Evolutionary conservation across 139 green algal species (phyloP).

Genomic region (Tetratostichococcus sp.): DNA sequence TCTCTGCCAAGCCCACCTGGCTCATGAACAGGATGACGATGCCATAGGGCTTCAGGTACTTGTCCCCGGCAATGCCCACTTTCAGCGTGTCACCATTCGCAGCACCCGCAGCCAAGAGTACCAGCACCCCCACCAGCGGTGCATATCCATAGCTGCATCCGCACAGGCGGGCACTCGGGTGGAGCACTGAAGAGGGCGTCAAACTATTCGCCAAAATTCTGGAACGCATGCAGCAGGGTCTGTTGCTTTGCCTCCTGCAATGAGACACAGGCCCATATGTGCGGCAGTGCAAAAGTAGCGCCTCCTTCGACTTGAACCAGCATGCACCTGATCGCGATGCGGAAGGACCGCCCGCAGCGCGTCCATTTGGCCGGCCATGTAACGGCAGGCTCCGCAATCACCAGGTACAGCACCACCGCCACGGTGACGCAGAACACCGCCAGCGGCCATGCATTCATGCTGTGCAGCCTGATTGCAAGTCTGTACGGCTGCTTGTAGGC

Average conservation of each 20-base stretch:
- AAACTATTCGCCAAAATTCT: too few relatives aligned
- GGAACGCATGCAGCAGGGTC: too few relatives aligned
- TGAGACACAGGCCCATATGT: too few relatives aligned
- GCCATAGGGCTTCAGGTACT: constrained; percentile 38
- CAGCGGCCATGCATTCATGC: constrained; percentile 9
- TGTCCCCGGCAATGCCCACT: constrained; percentile 30
- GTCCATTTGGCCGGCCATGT: neutral
- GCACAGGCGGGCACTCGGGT: neutral
- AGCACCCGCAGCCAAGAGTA: constrained; percentile 22
- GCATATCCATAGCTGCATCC: constrained; percentile 11
- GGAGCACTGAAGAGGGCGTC: too few relatives aligned
- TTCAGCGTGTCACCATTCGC: constrained; percentile 12
- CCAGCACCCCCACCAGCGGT: constrained; percentile 17
- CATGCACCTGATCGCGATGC: neutral
- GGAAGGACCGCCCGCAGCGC: neutral
- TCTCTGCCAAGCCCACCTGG: too few relatives aligned
- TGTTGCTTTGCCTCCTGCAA: too few relatives aligned
- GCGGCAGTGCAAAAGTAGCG: too few relatives aligned
- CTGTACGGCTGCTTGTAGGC: too few relatives aligned
- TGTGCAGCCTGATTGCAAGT: too few relatives aligned
- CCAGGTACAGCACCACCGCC: constrained; percentile 12
- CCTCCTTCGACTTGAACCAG: too few relatives aligned
- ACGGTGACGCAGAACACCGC: constrained; percentile 27
- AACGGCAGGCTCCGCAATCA: constrained; percentile 12
- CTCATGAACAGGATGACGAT: constrained; percentile 33